Conservation (phyloP, 2,329 filamentous ascomycete species). For the Fusarium verrucosum region DNA sequence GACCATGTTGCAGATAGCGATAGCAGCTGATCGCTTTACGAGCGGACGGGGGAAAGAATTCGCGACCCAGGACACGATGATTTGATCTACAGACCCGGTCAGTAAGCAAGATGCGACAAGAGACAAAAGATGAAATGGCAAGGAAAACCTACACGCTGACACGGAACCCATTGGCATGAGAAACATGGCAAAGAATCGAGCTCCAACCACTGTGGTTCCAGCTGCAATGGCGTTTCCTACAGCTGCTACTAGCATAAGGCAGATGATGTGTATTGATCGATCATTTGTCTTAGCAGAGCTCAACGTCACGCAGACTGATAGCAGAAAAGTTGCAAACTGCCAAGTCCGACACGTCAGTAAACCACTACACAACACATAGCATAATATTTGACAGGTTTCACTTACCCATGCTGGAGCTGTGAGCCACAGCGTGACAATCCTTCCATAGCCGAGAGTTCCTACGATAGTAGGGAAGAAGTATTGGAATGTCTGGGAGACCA, state of each 20-base stretch:
- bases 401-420: constrained; percentile 65
- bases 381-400: constrained; percentile 27
- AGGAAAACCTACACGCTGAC: constrained; percentile 51
- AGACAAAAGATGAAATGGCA: fast-evolving
- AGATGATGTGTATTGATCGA: constrained; percentile 65
- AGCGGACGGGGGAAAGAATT: constrained; percentile 77
- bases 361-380: fast-evolving
- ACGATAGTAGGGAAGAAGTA: constrained; percentile 74
- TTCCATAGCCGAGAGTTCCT: constrained; percentile 66
- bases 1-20: constrained; percentile 73
- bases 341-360: neutral
- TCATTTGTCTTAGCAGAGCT: constrained; percentile 64
- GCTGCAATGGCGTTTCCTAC: constrained; percentile 66
- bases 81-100: constrained; percentile 50
- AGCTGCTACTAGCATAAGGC: constrained; percentile 60
- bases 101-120: fast-evolving
- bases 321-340: constrained; percentile 60
- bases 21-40: constrained; percentile 71
- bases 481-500: constrained; percentile 66
- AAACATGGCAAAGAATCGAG: constrained; percentile 71
- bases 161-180: constrained; percentile 66
- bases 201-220: constrained; percentile 58
- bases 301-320: constrained; percentile 64
- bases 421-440: constrained; percentile 64
- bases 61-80: constrained; percentile 73